Evolutionary conservation across 331 rosid species (phyloP).

Genomic region (Quercus lobata): DNA sequence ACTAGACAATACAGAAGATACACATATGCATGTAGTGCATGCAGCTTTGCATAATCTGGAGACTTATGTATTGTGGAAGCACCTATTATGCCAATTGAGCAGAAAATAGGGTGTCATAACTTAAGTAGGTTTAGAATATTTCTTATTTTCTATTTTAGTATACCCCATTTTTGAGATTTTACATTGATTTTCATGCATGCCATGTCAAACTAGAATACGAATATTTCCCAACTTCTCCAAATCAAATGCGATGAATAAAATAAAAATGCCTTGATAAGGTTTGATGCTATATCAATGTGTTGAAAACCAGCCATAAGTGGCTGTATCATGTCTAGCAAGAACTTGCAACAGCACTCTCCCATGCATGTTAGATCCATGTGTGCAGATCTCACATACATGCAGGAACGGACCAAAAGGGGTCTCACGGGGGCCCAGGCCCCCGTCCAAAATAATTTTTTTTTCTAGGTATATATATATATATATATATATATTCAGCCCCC

Average conservation of each 20-base stretch:
- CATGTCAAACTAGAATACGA: neutral
- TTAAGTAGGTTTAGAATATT: neutral
- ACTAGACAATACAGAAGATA: neutral
- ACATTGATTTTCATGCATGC: neutral
- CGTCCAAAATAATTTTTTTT: too few relatives aligned
- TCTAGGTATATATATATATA: rapidly evolving
- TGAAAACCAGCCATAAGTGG: neutral
- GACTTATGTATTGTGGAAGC: neutral
- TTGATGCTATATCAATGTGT: neutral
- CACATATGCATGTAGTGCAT: neutral
- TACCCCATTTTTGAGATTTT: neutral
- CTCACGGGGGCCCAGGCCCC: too few relatives aligned
- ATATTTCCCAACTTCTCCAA: neutral
- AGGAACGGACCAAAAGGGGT: too few relatives aligned
- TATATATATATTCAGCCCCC: too few relatives aligned
- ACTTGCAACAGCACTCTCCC: too few relatives aligned
- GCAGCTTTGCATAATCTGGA: neutral
- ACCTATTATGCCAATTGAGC: neutral
- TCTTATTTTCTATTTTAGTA: neutral
- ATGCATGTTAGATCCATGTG: too few relatives aligned
- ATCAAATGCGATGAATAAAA: too few relatives aligned
- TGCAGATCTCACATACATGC: too few relatives aligned
- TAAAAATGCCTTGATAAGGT: neutral
- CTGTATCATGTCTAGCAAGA: too few relatives aligned
- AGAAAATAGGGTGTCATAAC: neutral